Conservation (phyloP, 352 stramenopile genomes). For the Phytopythium delawarense region DNA sequence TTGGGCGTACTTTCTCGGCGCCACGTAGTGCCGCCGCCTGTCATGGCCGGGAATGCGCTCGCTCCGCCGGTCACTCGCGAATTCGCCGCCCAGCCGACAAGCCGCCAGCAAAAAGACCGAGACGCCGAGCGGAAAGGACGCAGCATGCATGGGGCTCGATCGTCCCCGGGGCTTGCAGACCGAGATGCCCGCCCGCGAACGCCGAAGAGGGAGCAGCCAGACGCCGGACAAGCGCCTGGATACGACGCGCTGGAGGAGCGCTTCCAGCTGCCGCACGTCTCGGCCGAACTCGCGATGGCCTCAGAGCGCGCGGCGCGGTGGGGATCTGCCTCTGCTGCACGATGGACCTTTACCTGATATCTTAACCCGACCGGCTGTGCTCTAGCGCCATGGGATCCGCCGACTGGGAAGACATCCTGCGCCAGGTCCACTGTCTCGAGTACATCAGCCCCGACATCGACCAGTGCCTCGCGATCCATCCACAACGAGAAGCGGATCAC, state of each 20-base stretch:
- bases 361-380: not conserved
- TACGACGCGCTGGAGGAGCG: not conserved
- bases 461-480: conserved; percentile 30
- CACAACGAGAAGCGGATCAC: conserved; percentile 39
- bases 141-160: not conserved
- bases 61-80: not conserved
- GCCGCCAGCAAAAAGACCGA: not conserved
- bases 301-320: not conserved
- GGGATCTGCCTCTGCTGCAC: not conserved
- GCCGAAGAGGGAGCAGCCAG: not conserved
- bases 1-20: conserved; percentile 1
- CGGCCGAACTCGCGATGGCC: not conserved
- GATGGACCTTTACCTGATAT: not conserved
- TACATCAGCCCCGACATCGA: conserved; percentile 73
- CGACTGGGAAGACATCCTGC: conserved; percentile 63
- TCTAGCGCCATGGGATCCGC: conserved; percentile 18
- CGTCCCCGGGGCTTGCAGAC: not conserved
- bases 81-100: not conserved
- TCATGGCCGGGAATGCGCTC: not conserved
- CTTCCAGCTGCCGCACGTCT: not conserved
- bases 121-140: not conserved
- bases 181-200: not conserved
- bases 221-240: not conserved
- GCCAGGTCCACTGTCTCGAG: conserved; percentile 31
- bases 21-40: not conserved